These are phyloP conservation scores for Curvularia verruculosa DNA, from an alignment of 2,329 filamentous ascomycete genomes.

Conservation along the genomic window DNA sequence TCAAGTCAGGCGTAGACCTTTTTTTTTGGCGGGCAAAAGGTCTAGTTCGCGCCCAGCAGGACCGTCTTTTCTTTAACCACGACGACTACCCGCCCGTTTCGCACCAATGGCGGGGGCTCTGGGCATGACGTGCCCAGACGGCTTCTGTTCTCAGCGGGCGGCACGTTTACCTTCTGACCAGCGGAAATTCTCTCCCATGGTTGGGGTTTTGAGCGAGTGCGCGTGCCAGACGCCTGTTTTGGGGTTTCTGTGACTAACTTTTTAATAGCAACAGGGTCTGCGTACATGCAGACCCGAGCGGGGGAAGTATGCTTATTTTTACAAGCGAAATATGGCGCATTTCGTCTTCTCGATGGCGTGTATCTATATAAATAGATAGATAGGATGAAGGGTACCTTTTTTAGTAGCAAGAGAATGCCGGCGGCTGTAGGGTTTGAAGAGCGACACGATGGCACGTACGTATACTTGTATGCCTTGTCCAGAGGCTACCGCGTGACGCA, in stretches of 20 bases:
- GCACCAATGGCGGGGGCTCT: conserved; percentile 27
- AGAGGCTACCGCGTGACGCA: neutral
- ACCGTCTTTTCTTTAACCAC: conserved; percentile 20
- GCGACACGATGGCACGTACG: conserved; percentile 1
- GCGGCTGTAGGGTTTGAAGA: neutral
- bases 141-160: conserved; percentile 12
- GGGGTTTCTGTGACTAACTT: conserved; percentile 35
- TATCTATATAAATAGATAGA: too few relatives aligned
- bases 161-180: conserved; percentile 16
- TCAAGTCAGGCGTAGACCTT: conserved; percentile 20
- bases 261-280: conserved; percentile 26
- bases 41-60: conserved; percentile 17
- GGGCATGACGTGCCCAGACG: conserved; percentile 31
- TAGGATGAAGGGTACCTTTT: neutral
- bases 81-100: conserved; percentile 30
- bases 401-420: neutral
- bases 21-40: conserved; percentile 13
- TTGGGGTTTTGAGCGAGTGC: conserved; percentile 4
- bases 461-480: neutral
- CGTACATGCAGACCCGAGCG: conserved; percentile 1
- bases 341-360: neutral
- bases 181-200: conserved; percentile 7
- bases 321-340: neutral
- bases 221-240: conserved; percentile 30
- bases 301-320: conserved; percentile 6